Evolutionary conservation across 2,329 filamentous ascomycete species (phyloP), one percentile per base, ranked within the genome.

Genomic region (Ophiobolus disseminans): DNA sequence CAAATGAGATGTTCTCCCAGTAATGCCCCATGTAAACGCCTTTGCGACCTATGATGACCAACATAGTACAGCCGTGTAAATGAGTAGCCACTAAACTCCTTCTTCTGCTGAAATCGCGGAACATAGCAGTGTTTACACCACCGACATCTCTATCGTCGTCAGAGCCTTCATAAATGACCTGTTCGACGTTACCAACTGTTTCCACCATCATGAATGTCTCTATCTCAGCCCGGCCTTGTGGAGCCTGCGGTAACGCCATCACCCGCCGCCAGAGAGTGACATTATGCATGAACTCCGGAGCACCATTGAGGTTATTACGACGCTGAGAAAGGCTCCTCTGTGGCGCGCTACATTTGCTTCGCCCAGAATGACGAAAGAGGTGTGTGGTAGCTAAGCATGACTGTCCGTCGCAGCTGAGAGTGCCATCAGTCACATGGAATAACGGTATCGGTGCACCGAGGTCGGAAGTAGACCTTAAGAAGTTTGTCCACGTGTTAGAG

Each of bases 1-100:
- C 21, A 16, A 50, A 45, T 2, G 41, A 38, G 9, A 41, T 26
- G 22, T 17, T 37, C 17, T 51, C 48, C 48, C 48, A 51, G 13
- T 39, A 51, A 17, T 51, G 43, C 11, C 23, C 32, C 5, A 51
- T 26, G 22, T 43, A 51, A 6, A 47, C 38, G 6, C 31, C 48
- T 23, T 40, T 43, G 5, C 48, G 48, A 21, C 43, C 40, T 9
- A 51, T 43, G n/a, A 51, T 31, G 9, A 22, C 48, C 22, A 51
- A 26, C 28, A 47, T 32, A 3, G 48, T 47, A 28, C 43, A 51
- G 6, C 48, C 48, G 23, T 25, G 23, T 16, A 47, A 36, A 2
- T 7, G 4, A 13, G 9, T 21, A 5, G 39, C 22, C 9, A 13
- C 11, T 8, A 31, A 46, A 11, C 38, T 51, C 13, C 35, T 28